phyloP scores from a whole-genome alignment of 805 yeast species.

The Pichia membranifaciens region DNA sequence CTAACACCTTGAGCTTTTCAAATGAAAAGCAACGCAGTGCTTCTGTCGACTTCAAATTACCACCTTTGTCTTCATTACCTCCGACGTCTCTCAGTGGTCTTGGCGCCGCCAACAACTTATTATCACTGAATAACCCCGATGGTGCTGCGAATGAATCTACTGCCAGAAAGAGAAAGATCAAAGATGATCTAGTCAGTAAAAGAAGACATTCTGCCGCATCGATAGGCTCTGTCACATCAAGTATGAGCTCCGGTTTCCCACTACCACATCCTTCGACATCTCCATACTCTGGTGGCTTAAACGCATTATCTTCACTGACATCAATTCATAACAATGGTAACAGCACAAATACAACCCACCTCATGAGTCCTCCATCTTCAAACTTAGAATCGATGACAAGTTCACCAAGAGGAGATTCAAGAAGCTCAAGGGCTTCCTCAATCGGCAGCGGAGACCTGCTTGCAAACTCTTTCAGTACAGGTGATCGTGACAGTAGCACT shows the following conservation, averaged over 20 bases:
- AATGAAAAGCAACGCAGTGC: constrained; percentile 17
- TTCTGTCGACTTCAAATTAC: constrained; percentile 21
- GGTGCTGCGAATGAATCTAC: constrained; percentile 15
- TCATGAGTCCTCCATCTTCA: constrained; percentile 6
- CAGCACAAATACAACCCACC: background rate
- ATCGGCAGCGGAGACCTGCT: constrained; percentile 12
- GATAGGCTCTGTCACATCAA: constrained; percentile 12
- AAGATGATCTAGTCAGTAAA: constrained; percentile 20
- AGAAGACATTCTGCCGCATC: constrained; percentile 33
- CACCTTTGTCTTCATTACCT: constrained; percentile 5
- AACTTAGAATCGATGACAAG: constrained; percentile 7
- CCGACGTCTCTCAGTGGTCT: background rate
- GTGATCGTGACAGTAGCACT: constrained; percentile 7
- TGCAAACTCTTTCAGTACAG: background rate
- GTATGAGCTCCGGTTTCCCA: constrained; percentile 14
- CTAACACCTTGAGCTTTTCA: background rate
- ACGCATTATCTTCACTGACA: constrained; percentile 4
- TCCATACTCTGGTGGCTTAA: constrained; percentile 2
- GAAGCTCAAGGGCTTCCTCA: constrained; percentile 14
- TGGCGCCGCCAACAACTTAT: too few relatives aligned
- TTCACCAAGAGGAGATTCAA: constrained; percentile 11
- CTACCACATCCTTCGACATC: constrained; percentile 23
- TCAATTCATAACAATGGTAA: background rate
- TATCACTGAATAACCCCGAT: background rate
- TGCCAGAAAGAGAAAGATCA: constrained; percentile 23